Evolutionary conservation across 2,329 filamentous ascomycete genomes (phyloP).

Genomic region (Pseudocercospora ulei): DNA sequence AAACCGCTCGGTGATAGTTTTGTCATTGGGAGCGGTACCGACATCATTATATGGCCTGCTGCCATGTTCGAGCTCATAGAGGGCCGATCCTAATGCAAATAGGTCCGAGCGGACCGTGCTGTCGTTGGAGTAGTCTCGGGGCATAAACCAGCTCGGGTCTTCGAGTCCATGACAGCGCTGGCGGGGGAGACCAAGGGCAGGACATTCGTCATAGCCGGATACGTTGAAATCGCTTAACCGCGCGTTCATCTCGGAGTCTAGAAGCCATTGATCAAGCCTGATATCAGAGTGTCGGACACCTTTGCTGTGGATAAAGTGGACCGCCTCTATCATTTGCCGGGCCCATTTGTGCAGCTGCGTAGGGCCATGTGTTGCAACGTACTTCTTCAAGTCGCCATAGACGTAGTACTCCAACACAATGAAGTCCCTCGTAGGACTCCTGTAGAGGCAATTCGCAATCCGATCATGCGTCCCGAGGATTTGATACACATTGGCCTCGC

Average conservation of each 20-base stretch:
- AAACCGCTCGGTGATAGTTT: conserved; percentile 7
- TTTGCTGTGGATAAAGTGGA: conserved; percentile 7
- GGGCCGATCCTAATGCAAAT: conserved; percentile 11
- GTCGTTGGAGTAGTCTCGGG: not conserved
- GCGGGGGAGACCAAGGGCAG: not conserved
- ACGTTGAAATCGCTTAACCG: conserved; percentile 13
- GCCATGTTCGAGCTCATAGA: conserved; percentile 11
- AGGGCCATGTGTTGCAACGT: no score
- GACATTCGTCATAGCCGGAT: conserved; percentile 7
- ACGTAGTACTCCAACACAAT: conserved; percentile 4
- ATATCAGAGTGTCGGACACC: conserved; percentile 11
- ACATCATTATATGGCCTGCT: conserved; percentile 5
- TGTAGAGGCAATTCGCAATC: conserved; percentile 8
- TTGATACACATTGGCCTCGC: conserved; percentile 6
- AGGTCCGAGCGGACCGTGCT: conserved; percentile 9
- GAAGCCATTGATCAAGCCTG: conserved; percentile 10
- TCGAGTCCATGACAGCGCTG: not conserved
- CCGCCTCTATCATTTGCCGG: conserved; percentile 7
- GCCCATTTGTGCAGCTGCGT: no score
- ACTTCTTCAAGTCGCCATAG: conserved; percentile 4
- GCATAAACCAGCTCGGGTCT: conserved; percentile 2
- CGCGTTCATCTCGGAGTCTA: conserved; percentile 10
- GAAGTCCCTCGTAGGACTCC: conserved; percentile 4
- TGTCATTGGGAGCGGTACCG: no score
- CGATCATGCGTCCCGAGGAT: conserved; percentile 8